Conservation (phyloP, 768 basidiomycete genomes). For the Mycena epipterygia region DNA sequence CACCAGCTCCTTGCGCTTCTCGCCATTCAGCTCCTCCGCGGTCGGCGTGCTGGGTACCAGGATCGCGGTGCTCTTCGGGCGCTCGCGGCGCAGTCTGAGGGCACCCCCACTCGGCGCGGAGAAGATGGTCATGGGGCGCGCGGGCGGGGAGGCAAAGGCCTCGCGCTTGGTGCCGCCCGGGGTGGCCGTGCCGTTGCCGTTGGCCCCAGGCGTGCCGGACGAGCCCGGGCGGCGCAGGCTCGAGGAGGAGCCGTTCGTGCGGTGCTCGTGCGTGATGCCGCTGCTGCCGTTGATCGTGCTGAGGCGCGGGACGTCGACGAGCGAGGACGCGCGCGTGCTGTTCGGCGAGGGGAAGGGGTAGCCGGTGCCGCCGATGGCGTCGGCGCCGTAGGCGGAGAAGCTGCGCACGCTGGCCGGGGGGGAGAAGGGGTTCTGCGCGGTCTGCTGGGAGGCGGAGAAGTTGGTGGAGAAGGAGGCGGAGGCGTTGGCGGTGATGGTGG, state of each 20-base stretch:
- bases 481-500: slow-evolving; percentile 44
- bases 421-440: slow-evolving; percentile 62
- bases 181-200: not conserved
- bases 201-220: not conserved
- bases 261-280: not conserved
- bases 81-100: slow-evolving; percentile 51
- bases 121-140: slow-evolving; percentile 69
- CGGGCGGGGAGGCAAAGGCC: slow-evolving; percentile 69
- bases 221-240: not conserved
- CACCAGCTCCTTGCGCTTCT: not conserved
- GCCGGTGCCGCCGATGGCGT: slow-evolving; percentile 16
- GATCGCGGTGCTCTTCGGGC: slow-evolving; percentile 67
- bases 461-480: slow-evolving; percentile 27
- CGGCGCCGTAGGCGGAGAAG: slow-evolving; percentile 53
- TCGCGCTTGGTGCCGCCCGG: slow-evolving; percentile 54
- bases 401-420: slow-evolving; percentile 63
- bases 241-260: slow-evolving; percentile 28
- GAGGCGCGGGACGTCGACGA: slow-evolving; percentile 34
- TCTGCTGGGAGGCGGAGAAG: too few relatives aligned
- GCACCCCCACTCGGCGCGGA: slow-evolving; percentile 60
- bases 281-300: not conserved
- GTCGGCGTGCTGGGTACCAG: not conserved
- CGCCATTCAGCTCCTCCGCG: not conserved
- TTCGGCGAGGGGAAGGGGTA: slow-evolving; percentile 25
- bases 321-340: slow-evolving; percentile 29